A percentile compares a stretch with the other conserved stretches of the same genome.
phyloP scores from a whole-genome alignment of 345 rosid genomes.

The Populus tremula region DNA sequence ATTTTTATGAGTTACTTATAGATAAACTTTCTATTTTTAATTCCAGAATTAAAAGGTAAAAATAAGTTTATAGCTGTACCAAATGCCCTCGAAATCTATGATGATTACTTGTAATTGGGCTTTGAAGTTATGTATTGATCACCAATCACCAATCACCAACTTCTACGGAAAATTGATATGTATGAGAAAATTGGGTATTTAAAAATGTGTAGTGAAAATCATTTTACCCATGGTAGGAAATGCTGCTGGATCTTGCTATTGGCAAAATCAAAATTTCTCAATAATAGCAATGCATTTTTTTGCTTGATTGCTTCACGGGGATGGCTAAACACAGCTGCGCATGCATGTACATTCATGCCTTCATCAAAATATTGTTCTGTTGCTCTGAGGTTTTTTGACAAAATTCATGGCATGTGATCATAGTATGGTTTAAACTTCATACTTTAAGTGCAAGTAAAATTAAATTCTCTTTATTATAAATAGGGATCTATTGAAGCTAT shows the following conservation, averaged over 20 bases:
- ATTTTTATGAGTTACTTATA: not conserved
- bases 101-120: not conserved
- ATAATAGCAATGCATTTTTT: not conserved
- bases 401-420: not conserved
- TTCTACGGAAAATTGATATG: not conserved
- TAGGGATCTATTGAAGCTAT: slow-evolving; percentile 98
- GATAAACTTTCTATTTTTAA: not conserved
- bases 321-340: not conserved
- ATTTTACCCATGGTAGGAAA: not conserved
- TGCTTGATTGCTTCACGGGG: not conserved
- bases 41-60: too few relatives aligned
- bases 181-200: not conserved
- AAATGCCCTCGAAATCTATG: too few relatives aligned
- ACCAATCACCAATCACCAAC: not conserved
- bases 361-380: not conserved
- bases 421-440: not conserved
- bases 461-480: slow-evolving; percentile 25
- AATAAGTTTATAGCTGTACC: too few relatives aligned
- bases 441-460: slow-evolving; percentile 1
- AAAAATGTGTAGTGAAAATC: not conserved
- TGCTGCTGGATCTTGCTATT: not conserved
- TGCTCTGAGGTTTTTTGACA: not conserved
- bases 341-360: not conserved
- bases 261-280: not conserved
- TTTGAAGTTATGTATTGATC: not conserved